Evolutionary conservation across 2,329 filamentous ascomycete species (phyloP), one percentile per base, ranked within the genome.

Genomic region (Hymenoscyphus infarciens): DNA sequence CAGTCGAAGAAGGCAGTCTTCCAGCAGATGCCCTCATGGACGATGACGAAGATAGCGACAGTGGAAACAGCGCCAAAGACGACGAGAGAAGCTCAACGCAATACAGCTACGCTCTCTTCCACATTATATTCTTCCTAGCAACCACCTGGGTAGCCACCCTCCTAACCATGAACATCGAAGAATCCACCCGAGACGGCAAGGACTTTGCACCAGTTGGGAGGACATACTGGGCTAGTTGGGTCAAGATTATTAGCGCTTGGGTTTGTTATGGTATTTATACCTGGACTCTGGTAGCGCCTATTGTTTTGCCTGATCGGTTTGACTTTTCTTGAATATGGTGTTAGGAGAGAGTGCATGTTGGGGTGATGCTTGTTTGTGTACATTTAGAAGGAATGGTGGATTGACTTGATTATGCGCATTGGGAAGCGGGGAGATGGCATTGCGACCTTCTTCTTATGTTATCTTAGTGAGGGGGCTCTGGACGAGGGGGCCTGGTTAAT

Each of bases 231-330:
- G 95, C 95, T 35, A 97, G 92, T 74, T 99, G 96, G 95, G 92
- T 97, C 70, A 99, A 99, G 86, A 98, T 99, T 76, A 87, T 97
- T 60, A 96, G 93, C 77, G 88, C 94, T 19, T 99, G 95, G 95
- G 88, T 95, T 61, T 99, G 95, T 79, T 97, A 99, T 76, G 87
- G 81, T 59, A 90, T 99, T 76, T 99, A 98, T 74, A 84, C 87
- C 31, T 99, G 95, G 95, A 97, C 91, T 19, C 77, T 99, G 70
- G 82, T 96, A 53, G 95, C 95, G 54, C 95, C 95, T 2, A 83
- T 96, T 42, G 77, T 96, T 54, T 76, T 97, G 71, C 93, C 94
- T 2, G 93, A 96, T 70, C 83, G 94, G 58, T 97, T 97, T 74
- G 91, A 92, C 57, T 80, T 81, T 69, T 79, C 42, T 49, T 49